These are phyloP conservation scores for Mucor irregularis DNA, from an alignment of 371 early-diverging fungal species.

Conservation along the genomic window DNA sequence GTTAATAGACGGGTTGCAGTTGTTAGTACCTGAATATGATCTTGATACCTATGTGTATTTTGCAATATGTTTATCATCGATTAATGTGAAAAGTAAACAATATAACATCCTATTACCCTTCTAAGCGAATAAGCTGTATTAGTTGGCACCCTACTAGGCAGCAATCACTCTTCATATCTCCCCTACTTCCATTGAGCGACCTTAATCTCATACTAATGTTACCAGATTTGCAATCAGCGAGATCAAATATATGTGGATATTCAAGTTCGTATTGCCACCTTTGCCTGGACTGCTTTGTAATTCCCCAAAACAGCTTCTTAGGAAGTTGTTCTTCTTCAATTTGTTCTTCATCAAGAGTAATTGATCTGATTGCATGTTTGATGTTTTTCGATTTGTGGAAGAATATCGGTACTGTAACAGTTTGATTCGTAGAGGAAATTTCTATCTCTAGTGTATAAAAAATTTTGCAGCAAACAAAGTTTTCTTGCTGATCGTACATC, in stretches of 20 bases:
- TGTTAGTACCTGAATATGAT: constrained; percentile 13
- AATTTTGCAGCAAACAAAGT: not conserved
- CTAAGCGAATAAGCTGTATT: constrained; percentile 8
- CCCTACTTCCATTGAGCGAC: not conserved
- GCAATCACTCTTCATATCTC: not conserved
- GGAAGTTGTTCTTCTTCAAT: not conserved
- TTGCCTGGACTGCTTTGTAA: constrained; percentile 7
- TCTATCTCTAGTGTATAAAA: not conserved
- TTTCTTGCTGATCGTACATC: not conserved
- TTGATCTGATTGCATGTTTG: not conserved
- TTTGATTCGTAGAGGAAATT: not conserved
- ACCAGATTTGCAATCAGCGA: not conserved
- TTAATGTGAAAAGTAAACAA: not conserved
- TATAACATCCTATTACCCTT: constrained; percentile 6
- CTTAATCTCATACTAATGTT: constrained; percentile 7
- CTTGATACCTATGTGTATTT: not conserved
- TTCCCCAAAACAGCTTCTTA: constrained; percentile 23
- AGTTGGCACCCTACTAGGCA: constrained; percentile 22
- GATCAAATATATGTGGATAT: constrained; percentile 9
- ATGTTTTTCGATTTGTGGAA: constrained; percentile 1
- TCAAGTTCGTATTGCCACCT: constrained; percentile 29
- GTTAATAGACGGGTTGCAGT: constrained; percentile 11
- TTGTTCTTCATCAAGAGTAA: not conserved
- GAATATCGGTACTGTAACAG: not conserved
- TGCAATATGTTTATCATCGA: not conserved